A percentile compares a stretch with the other conserved stretches of the same genome.
Evolutionary conservation across 768 basidiomycete genomes (phyloP).

Genomic region (Amanita molliuscula): DNA sequence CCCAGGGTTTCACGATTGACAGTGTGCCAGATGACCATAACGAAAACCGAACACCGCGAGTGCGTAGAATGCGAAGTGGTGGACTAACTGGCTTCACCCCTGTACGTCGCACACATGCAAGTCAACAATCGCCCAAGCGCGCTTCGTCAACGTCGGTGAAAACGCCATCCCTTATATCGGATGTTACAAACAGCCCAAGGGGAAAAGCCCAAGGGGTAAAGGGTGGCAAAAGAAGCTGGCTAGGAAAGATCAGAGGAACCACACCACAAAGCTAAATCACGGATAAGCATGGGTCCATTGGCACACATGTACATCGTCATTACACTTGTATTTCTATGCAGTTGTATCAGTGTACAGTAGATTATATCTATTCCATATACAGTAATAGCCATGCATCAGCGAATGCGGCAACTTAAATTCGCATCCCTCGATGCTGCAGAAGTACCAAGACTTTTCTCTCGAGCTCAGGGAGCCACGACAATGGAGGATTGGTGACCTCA

Average conservation of each 20-base stretch:
- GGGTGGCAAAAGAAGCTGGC: constrained; percentile 49
- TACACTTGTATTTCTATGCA: constrained; percentile 20
- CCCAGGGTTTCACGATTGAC: constrained; percentile 55
- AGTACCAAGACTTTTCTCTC: constrained; percentile 43
- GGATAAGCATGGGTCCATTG: constrained; percentile 9
- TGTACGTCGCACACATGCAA: constrained; percentile 36
- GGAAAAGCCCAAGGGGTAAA: constrained; percentile 23
- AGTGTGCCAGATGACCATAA: constrained; percentile 32
- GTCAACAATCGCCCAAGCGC: constrained; percentile 42
- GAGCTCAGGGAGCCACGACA: constrained; percentile 45
- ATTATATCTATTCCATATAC: constrained; percentile 2
- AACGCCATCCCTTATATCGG: constrained; percentile 31
- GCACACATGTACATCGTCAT: neutral
- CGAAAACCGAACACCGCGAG: constrained; percentile 44
- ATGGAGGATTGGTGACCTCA: constrained; percentile 45
- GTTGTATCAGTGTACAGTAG: constrained; percentile 5
- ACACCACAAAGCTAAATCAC: constrained; percentile 16
- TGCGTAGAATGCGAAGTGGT: constrained; percentile 46
- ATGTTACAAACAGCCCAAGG: constrained; percentile 63
- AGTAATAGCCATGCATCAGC: neutral
- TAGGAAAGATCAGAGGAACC: constrained; percentile 56
- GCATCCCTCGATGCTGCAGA: constrained; percentile 27
- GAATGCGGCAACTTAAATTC: neutral
- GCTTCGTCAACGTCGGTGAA: constrained; percentile 17
- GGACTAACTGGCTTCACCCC: constrained; percentile 68